Base-by-base conservation (phyloP, 495 filamentous ascomycete genomes). In the Peziza echinospora region DNA sequence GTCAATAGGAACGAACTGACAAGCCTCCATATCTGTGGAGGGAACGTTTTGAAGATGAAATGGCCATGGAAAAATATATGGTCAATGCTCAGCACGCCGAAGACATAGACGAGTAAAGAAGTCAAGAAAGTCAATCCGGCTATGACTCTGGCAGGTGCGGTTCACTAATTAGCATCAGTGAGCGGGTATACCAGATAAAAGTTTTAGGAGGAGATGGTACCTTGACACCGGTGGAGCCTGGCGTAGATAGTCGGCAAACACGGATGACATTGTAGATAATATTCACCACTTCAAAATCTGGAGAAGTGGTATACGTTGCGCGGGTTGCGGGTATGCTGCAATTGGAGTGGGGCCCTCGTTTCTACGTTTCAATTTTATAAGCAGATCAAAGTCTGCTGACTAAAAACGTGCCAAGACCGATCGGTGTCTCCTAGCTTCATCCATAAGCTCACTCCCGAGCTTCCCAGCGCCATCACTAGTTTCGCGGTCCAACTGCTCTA, bases 191-290 rank as follows among this genome's bases (percentile, higher is more conserved):
- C 19, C 30, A 37, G 1, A 7, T 49, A 45, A 30, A 44, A 47
- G 53, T 21, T 11, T 43, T 22, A 44, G 23, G 39, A 9, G 6
- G 44, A 49, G 39, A 17, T 23, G 39, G 34, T 52, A 59, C 56
- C 56, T 52, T 24, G 51, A 52, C 23, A 59, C 42, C 3, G 56
- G 56, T 39, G 55, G 55, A 45, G 55, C 55, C 41, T 58, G 51
- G 21, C 47, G 49, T 37, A 58, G 28, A 41, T 58, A 50, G 8
- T 48, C 37, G 43, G 48, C 53, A 39, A 59, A 5, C 19, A 17
- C 13, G 3, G 30, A 37, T 17, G 30, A 37, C 30, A 37, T 37
- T n/a, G n/a, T n/a, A n/a, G n/a, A n/a, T n/a, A n/a, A n/a, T n/a
- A n/a, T n/a, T n/a, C n/a, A n/a, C n/a, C n/a, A n/a, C n/a, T n/a